Evolutionary conservation across 345 rosid genomes (phyloP).

Genomic region (Lepidium africanum): DNA sequence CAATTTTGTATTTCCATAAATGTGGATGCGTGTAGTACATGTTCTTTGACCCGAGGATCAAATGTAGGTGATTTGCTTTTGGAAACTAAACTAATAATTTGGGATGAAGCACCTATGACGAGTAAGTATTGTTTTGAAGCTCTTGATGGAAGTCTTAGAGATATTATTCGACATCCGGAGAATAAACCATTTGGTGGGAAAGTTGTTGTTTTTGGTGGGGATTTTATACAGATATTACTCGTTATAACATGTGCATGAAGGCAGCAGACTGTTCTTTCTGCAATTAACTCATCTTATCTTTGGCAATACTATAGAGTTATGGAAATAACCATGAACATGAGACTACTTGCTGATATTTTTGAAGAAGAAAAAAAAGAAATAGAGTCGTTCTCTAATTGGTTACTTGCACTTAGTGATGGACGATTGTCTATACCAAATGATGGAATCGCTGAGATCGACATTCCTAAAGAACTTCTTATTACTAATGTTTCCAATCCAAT

Average conservation of each 20-base stretch:
- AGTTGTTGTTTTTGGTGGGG: neutral
- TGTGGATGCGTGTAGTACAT: too few species aligned
- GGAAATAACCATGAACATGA: neutral
- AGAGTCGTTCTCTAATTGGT: neutral
- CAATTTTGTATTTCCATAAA: too few species aligned
- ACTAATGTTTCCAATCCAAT: neutral
- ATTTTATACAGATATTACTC: neutral
- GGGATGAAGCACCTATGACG: neutral
- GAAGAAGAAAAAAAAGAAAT: fast-evolving
- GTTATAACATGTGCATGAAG: neutral
- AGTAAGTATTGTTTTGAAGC: neutral
- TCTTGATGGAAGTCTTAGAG: neutral
- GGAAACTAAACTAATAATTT: too few species aligned
- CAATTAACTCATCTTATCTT: neutral
- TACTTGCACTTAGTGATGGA: neutral
- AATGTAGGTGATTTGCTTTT: too few species aligned
- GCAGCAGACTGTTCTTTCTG: neutral
- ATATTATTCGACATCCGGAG: neutral
- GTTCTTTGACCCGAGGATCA: too few species aligned
- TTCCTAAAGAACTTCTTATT: neutral
- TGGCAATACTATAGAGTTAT: neutral
- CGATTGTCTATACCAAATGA: neutral
- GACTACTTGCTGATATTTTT: neutral
- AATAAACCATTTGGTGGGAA: neutral
- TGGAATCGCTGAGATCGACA: neutral